Conservation (phyloP, 352 stramenopile genomes). For the Globisporangium solare region DNA sequence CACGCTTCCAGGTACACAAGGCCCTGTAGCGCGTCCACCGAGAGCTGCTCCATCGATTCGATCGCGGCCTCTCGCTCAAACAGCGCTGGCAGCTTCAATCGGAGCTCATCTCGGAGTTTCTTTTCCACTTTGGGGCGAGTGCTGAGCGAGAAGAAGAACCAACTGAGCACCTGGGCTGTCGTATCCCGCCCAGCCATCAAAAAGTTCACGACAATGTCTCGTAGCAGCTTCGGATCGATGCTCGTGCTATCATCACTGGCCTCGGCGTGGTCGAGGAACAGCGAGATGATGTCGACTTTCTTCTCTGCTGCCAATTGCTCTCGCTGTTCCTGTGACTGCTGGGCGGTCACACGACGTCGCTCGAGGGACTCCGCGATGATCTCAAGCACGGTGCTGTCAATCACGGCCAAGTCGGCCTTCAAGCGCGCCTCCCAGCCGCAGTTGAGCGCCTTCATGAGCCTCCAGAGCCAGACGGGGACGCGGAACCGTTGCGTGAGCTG, state of each 20-base stretch:
- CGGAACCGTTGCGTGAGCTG: constrained; percentile 16
- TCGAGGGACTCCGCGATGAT: constrained; percentile 24
- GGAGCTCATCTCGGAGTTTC: constrained; percentile 32
- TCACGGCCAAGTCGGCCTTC: constrained; percentile 13
- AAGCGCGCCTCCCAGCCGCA: constrained; percentile 21
- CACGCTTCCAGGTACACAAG: constrained; percentile 56
- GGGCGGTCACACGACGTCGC: not conserved
- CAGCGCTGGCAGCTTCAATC: not conserved
- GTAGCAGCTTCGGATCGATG: constrained; percentile 16
- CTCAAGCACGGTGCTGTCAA: constrained; percentile 21
- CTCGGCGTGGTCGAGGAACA: constrained; percentile 26
- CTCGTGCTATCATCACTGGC: constrained; percentile 6
- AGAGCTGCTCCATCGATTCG: not conserved
- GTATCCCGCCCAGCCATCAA: constrained; percentile 47
- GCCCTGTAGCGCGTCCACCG: constrained; percentile 36
- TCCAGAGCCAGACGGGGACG: constrained; percentile 30
- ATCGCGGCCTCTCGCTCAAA: not conserved
- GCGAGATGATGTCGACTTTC: constrained; percentile 26
- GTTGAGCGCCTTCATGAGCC: constrained; percentile 19
- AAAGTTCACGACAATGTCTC: constrained; percentile 42
- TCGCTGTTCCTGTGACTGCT: not conserved
- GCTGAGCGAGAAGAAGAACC: constrained; percentile 49
- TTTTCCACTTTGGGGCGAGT: constrained; percentile 35
- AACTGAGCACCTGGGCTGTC: constrained; percentile 49
- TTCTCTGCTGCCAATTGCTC: not conserved